Evolutionary conservation across 306 rosid species (phyloP).

Genomic region (Quercus cerris): DNA sequence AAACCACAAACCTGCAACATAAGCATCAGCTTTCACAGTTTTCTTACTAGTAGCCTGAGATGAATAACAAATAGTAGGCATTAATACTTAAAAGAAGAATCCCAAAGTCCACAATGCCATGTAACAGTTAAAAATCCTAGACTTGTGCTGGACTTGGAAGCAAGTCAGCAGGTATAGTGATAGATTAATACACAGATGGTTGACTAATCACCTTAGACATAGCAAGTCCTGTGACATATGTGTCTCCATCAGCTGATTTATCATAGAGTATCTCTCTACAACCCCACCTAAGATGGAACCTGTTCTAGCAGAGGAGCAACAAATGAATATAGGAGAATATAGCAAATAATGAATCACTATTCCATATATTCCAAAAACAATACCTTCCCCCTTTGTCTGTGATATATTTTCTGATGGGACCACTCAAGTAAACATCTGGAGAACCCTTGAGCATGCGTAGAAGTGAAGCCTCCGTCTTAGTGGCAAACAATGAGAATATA

Average conservation of each 20-base stretch:
- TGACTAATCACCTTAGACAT: conserved; percentile 67
- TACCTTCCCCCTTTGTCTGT: conserved; percentile 98
- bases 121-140: background rate
- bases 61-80: conserved; percentile 13
- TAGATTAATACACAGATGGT: background rate
- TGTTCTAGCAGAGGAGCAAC: conserved; percentile 39
- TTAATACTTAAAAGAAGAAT: conserved; percentile 9
- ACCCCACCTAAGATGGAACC: conserved; percentile 99
- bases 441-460: conserved; percentile 99
- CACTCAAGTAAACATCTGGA: conserved; percentile 88
- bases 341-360: background rate
- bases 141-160: background rate
- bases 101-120: background rate
- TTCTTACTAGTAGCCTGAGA: conserved; percentile 80
- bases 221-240: conserved; percentile 66
- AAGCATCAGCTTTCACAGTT: conserved; percentile 88
- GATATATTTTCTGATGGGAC: conserved; percentile 87
- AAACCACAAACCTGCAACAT: conserved; percentile 80
- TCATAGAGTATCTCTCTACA: conserved; percentile 84
- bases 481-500: conserved; percentile 92
- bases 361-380: background rate
- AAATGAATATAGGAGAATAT: conserved; percentile 1
- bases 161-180: background rate
- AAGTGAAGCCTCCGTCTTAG: conserved; percentile 97
- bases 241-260: conserved; percentile 66